Base-by-base conservation (phyloP, 2,329 filamentous ascomycete species). In the Scortechinia acanthostroma region DNA sequence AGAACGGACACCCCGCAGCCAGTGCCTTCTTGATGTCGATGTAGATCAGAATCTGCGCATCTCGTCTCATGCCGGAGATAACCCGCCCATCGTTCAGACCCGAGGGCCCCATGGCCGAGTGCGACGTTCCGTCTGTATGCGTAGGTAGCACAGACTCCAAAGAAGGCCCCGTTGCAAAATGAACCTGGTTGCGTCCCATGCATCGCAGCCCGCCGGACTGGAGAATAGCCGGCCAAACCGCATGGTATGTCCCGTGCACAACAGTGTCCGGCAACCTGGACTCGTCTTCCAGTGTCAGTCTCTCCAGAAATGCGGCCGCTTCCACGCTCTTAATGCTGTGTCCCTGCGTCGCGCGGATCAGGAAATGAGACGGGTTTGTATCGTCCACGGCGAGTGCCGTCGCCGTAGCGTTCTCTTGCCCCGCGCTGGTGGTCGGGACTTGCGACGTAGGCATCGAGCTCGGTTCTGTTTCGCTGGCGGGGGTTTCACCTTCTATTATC, bases 11-110 rank as follows among this genome's bases (percentile, higher is more conserved):
- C 35, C 35, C 35, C 6, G 35, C 35, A 6, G 14, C 10, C 35
- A 40, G 17, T 19, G 35, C 35, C 17, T 40, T 40, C 10, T 17
- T 13, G 6, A 40, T 10, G 20, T 40, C 17, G 20, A 40, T 40
- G 35, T 40, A 40, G 35, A 40, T 19, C 35, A 40, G 17, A 17
- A 40, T 19, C 35, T 40, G 35, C 17, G 35, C 35, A 19, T 40
- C 35, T 19, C 35, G 6, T 13, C 35, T 13, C 35, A 40, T 40
- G 6, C 35, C 35, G 13, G 35, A 40, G 35, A 40, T 40, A 13
- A 40, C 35, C 10, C 10, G 10, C 6, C 35, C 17, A 19, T 40
- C 35, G 6, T 40, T 19, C 17, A 13, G 10, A 19, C 10, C 35
- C 35, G 20, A 40, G 6, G 10, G 6, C 20, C 10, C 35, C 17